Percentiles rank a stretch among this genome's conserved stretches.
These are phyloP conservation scores for Cutaneotrichosporon sp. DNA, from an alignment of 1,284 basidiomycete genomes.

Conservation along the genomic window DNA sequence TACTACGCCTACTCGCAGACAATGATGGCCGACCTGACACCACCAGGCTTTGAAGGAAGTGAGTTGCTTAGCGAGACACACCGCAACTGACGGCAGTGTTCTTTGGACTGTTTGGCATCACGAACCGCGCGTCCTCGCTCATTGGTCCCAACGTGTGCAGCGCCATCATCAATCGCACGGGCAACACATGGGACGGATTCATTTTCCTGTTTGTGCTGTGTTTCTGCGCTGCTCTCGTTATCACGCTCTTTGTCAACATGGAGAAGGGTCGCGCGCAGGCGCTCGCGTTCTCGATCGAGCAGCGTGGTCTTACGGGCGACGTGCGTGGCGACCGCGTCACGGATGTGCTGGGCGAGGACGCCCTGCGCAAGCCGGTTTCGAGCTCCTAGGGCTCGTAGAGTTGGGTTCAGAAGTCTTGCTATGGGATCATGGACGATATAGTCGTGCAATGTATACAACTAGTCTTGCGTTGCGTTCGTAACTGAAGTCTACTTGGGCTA, in stretches of 20 bases:
- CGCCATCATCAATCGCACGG: conserved; percentile 57
- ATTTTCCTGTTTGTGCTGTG: conserved; percentile 68
- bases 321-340: conserved; percentile 13
- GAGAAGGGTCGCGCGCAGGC: conserved; percentile 63
- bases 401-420: not conserved
- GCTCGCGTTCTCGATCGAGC: conserved; percentile 40
- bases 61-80: conserved; percentile 6
- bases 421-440: no score
- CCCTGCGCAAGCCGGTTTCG: not conserved
- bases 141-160: conserved; percentile 76
- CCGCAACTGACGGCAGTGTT: conserved; percentile 50
- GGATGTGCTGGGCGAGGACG: not conserved
- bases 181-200: conserved; percentile 60
- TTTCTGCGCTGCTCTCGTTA: conserved; percentile 55
- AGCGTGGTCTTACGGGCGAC: conserved; percentile 18
- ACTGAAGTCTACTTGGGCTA: no score
- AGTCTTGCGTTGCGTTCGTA: no score
- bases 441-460: no score
- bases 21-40: conserved; percentile 62
- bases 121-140: conserved; percentile 73
- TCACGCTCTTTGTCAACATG: conserved; percentile 67
- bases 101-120: conserved; percentile 74
- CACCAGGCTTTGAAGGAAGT: conserved; percentile 72
- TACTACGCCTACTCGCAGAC: conserved; percentile 63
- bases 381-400: no score